Evolutionary conservation across 305 asterid species (phyloP).

Genomic region (Solanum hybrid): DNA sequence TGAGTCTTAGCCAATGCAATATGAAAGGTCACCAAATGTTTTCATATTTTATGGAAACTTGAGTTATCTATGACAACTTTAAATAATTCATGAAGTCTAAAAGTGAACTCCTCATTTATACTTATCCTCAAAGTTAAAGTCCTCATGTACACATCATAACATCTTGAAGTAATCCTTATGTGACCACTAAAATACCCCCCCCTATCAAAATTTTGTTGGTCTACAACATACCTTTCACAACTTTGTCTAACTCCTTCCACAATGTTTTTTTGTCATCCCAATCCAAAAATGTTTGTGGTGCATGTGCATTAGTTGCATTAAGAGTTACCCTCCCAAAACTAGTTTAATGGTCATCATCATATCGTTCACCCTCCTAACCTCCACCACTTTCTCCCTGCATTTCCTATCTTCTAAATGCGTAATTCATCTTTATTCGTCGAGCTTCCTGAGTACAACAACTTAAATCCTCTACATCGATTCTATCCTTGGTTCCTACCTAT

Average conservation of each 20-base stretch:
- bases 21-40: background rate
- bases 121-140: background rate
- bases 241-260: background rate
- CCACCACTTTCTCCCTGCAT: background rate
- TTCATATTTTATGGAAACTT: background rate
- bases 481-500: background rate
- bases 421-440: background rate
- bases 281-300: background rate
- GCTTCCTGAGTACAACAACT: background rate
- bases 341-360: background rate
- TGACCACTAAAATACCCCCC: background rate
- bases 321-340: background rate
- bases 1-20: background rate
- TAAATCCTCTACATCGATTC: background rate
- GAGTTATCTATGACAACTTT: background rate
- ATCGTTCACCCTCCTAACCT: background rate
- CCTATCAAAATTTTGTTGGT: background rate
- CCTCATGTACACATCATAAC: background rate
- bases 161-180: background rate
- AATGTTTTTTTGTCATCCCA: background rate
- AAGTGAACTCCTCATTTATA: background rate
- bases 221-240: background rate
- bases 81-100: background rate
- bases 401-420: background rate
- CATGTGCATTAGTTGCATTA: background rate